A percentile compares a stretch with the other conserved stretches of the same genome.
Evolutionary conservation across 768 basidiomycete genomes (phyloP).

Genomic region (button mushroom (Agaricus bisporus)): DNA sequence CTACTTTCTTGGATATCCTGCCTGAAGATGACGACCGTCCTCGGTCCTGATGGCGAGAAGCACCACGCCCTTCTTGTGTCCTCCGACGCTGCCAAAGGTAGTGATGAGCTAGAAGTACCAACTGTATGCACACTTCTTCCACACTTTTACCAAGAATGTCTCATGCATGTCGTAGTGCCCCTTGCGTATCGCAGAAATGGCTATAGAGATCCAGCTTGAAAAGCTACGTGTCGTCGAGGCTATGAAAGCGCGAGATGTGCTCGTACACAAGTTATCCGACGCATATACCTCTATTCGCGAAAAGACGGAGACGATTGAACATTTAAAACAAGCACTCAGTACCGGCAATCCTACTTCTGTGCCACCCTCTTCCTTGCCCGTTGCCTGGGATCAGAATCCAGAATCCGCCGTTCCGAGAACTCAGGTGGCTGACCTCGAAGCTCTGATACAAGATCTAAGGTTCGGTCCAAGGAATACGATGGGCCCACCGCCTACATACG

Average conservation of each 20-base stretch:
- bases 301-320: slow-evolving; percentile 47
- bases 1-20: slow-evolving; percentile 6
- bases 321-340: slow-evolving; percentile 37
- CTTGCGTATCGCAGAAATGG: slow-evolving; percentile 42
- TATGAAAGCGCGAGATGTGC: slow-evolving; percentile 55
- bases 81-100: not conserved
- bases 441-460: slow-evolving; percentile 30
- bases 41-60: slow-evolving; percentile 1
- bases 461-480: slow-evolving; percentile 23
- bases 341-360: not conserved
- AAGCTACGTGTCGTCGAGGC: slow-evolving; percentile 49
- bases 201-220: slow-evolving; percentile 50
- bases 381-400: slow-evolving; percentile 11
- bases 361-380: not conserved
- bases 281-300: slow-evolving; percentile 58
- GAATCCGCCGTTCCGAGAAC: slow-evolving; percentile 27
- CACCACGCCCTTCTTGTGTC: slow-evolving; percentile 1
- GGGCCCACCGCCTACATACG: slow-evolving; percentile 31
- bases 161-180: slow-evolving; percentile 29
- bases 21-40: not conserved
- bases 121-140: not conserved
- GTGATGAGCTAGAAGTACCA: not conserved
- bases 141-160: too few species aligned
- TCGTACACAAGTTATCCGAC: slow-evolving; percentile 49
- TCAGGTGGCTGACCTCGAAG: slow-evolving; percentile 33